Evolutionary conservation across 2,329 filamentous ascomycete genomes (phyloP).

Genomic region (Cladosporium austrohemisphaericum): DNA sequence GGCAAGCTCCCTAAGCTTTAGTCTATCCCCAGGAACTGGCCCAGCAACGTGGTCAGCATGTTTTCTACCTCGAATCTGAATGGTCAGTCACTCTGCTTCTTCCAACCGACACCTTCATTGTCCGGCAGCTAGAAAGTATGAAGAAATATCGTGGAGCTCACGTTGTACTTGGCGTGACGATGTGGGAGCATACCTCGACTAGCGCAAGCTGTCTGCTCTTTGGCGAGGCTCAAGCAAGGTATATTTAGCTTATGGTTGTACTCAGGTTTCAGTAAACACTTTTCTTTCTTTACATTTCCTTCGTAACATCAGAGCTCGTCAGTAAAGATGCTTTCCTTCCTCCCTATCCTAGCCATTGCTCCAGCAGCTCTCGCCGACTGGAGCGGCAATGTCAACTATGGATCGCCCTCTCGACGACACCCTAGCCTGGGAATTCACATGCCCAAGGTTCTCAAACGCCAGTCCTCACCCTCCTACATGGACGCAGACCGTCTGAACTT

Average conservation of each 20-base stretch:
- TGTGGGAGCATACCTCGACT: neutral
- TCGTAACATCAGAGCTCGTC: neutral
- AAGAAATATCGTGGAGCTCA: neutral
- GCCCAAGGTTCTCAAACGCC: slow-evolving; percentile 56
- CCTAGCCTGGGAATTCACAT: slow-evolving; percentile 60
- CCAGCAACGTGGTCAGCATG: slow-evolving; percentile 12
- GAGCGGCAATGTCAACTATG: slow-evolving; percentile 59
- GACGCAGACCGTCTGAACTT: slow-evolving; percentile 53
- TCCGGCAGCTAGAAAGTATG: neutral
- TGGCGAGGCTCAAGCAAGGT: slow-evolving; percentile 2
- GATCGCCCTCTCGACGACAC: slow-evolving; percentile 62
- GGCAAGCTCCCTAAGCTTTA: slow-evolving; percentile 9
- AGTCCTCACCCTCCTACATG: slow-evolving; percentile 39
- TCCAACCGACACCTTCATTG: neutral
- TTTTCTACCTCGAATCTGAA: neutral
- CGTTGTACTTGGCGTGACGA: slow-evolving; percentile 4
- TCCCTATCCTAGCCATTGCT: slow-evolving; percentile 6
- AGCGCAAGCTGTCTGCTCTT: neutral
- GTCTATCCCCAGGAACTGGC: neutral
- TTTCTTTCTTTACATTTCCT: neutral
- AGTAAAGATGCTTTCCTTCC: slow-evolving; percentile 7
- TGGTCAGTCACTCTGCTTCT: neutral
- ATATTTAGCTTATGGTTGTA: neutral
- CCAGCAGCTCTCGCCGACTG: slow-evolving; percentile 13
- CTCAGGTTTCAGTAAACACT: too few relatives aligned